Evolutionary conservation across 352 stramenopile species (phyloP), one percentile per base, ranked within the genome.

Genomic region (Stephanocyclus meneghinianus): DNA sequence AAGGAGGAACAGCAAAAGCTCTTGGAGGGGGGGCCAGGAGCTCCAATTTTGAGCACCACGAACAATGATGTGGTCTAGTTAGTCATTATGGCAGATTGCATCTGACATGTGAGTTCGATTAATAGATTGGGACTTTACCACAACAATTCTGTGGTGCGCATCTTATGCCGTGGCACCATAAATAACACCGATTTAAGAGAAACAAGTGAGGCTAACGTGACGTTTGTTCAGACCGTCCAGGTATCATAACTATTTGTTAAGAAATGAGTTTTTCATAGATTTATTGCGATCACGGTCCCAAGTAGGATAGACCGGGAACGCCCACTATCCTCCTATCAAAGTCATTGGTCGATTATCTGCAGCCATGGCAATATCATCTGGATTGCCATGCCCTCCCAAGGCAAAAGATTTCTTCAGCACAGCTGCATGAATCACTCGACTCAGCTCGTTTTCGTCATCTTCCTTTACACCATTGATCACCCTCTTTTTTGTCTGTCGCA

Each of bases 341-440:
- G 97, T 98, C 97, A 99, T 99, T 29, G 96, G 96, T 21, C 96
- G 91, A 89, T 98, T 99, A 79, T 96, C 94, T 42, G 94, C 95
- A 40, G 96, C 95, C 37, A 77, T 73, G 48, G 76, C 63, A 66
- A 94, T 95, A 37, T 93, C 92, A 47, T 97, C 92, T 87, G 98
- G 97, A 89, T 97, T 92, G n/a, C 88, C 93, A 86, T 98, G 96
- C 45, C 97, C 97, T 48, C 96, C 97, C 16, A 99, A 89, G 42
- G 92, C 91, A 78, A 95, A 96, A 51, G 97, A 93, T 83, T 99
- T 99, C 15, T 92, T 87, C 71, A 94, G 92, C 8, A 99, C 91
- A 16, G 96, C 94, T 26, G 90, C 86, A 70, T 95, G 84, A 47
- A 99, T 92, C n/a, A 97, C 91, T 56, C 21, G 44, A 76, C 42